These are phyloP conservation scores for Aspergillus steynii DNA, from an alignment of 495 filamentous ascomycete species.

Conservation along the genomic window DNA sequence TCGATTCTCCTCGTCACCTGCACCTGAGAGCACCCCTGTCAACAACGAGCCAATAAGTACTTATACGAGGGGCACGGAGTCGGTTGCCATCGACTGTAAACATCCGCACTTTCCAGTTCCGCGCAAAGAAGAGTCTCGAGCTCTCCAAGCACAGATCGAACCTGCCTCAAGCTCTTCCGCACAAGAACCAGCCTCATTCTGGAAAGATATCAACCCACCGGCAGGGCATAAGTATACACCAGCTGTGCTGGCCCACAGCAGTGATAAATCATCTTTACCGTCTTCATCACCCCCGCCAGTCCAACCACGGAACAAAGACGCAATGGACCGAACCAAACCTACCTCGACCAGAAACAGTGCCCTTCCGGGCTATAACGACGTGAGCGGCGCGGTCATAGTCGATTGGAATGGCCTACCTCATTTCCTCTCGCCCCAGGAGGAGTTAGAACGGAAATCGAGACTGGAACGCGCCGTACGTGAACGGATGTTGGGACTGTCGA, in stretches of 20 bases:
- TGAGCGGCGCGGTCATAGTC: slow-evolving; percentile 33
- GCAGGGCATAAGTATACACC: background rate
- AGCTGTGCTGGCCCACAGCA: background rate
- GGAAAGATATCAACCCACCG: slow-evolving; percentile 23
- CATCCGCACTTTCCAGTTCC: background rate
- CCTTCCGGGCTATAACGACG: slow-evolving; percentile 30
- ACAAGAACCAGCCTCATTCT: slow-evolving; percentile 12
- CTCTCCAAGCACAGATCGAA: slow-evolving; percentile 3
- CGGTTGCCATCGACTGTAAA: background rate
- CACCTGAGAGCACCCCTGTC: background rate
- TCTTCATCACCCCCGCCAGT: background rate
- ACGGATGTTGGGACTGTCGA: slow-evolving; percentile 32
- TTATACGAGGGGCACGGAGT: background rate
- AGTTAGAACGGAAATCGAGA: slow-evolving; percentile 19
- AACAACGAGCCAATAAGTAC: background rate
- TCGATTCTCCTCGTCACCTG: slow-evolving; percentile 2
- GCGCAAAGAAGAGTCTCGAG: background rate
- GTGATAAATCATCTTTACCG: background rate
- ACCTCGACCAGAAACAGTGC: slow-evolving; percentile 4
- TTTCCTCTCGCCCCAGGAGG: slow-evolving; percentile 33
- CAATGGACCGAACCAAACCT: slow-evolving; percentile 3
- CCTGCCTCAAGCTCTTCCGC: slow-evolving; percentile 3
- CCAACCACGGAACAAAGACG: background rate
- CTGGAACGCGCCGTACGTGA: slow-evolving; percentile 29
- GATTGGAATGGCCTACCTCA: slow-evolving; percentile 26